Percentiles rank a stretch among this genome's conserved stretches.
Evolutionary conservation across 75 land plant species (phyloP).

Genomic region (Selaginella moellendorffii): DNA sequence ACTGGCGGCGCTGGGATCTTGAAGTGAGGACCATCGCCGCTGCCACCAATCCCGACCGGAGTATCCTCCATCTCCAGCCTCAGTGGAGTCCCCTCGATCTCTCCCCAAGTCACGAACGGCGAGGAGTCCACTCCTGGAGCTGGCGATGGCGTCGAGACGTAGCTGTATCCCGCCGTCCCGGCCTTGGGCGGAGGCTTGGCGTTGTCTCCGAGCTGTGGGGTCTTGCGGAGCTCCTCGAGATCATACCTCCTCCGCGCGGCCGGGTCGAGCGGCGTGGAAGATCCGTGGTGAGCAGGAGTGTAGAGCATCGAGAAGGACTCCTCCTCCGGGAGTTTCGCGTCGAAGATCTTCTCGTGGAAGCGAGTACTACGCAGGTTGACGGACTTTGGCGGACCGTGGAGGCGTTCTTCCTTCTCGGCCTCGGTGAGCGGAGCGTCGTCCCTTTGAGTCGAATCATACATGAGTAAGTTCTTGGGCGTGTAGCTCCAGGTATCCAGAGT

Average conservation of each 20-base stretch:
- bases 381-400: conserved; percentile 61
- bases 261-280: no score
- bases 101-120: conserved; percentile 98
- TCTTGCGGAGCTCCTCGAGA: conserved; percentile 77
- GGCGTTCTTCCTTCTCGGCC: conserved; percentile 46
- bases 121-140: conserved; percentile 93
- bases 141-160: conserved; percentile 80
- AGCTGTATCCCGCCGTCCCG: conserved; percentile 58
- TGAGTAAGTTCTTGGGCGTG: conserved; percentile 71
- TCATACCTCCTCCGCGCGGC: conserved; percentile 77
- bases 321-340: conserved; percentile 47
- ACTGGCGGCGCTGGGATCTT: conserved; percentile 72
- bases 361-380: conserved; percentile 47
- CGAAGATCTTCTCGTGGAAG: conserved; percentile 61
- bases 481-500: conserved; percentile 76
- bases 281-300: conserved; percentile 59
- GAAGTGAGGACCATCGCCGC: conserved; percentile 77
- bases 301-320: conserved; percentile 55
- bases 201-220: conserved; percentile 46
- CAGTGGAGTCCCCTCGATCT: conserved; percentile 91
- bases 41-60: conserved; percentile 56
- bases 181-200: conserved; percentile 18
- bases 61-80: conserved; percentile 79
- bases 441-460: conserved; percentile 65
- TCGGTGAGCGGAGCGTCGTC: conserved; percentile 72